Evolutionary conservation across 352 stramenopile genomes (phyloP).

Genomic region (Blastocystis sp.): DNA sequence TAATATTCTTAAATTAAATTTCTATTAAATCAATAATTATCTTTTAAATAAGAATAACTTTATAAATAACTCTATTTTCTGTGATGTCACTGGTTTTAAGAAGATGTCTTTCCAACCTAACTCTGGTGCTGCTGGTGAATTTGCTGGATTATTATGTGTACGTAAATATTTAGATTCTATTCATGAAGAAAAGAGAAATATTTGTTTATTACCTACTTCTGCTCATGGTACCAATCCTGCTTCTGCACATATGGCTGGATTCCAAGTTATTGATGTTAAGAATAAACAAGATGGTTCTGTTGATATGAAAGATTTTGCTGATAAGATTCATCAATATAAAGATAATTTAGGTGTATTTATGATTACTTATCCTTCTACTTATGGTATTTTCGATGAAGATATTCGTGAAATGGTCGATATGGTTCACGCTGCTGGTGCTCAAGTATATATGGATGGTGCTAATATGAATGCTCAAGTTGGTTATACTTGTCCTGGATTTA

Average conservation of each 20-base stretch:
- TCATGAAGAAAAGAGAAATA: slow-evolving; percentile 73
- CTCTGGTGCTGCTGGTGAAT: slow-evolving; percentile 86
- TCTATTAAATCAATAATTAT: too few species aligned
- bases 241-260: slow-evolving; percentile 84
- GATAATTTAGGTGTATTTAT: slow-evolving; percentile 87
- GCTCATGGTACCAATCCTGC: slow-evolving; percentile 92
- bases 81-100: slow-evolving; percentile 89
- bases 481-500: slow-evolving; percentile 77
- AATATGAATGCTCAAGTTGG: slow-evolving; percentile 99
- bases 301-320: slow-evolving; percentile 72
- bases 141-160: slow-evolving; percentile 82
- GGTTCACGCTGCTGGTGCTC: slow-evolving; percentile 80
- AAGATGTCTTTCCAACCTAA: slow-evolving; percentile 89
- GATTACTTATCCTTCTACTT: slow-evolving; percentile 97
- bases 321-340: slow-evolving; percentile 79
- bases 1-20: too few species aligned
- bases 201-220: slow-evolving; percentile 91
- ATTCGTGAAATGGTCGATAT: slow-evolving; percentile 83
- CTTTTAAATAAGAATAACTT: too few species aligned
- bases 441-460: slow-evolving; percentile 98
- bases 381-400: slow-evolving; percentile 90
- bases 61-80: too few species aligned
- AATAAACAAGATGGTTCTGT: slow-evolving; percentile 75
- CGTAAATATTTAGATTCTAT: slow-evolving; percentile 73
- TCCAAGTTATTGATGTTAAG: slow-evolving; percentile 83